Evolutionary conservation across 1,284 basidiomycete genomes (phyloP), one percentile per base, ranked within the genome.

Genomic region (Thelephora terrestris): DNA sequence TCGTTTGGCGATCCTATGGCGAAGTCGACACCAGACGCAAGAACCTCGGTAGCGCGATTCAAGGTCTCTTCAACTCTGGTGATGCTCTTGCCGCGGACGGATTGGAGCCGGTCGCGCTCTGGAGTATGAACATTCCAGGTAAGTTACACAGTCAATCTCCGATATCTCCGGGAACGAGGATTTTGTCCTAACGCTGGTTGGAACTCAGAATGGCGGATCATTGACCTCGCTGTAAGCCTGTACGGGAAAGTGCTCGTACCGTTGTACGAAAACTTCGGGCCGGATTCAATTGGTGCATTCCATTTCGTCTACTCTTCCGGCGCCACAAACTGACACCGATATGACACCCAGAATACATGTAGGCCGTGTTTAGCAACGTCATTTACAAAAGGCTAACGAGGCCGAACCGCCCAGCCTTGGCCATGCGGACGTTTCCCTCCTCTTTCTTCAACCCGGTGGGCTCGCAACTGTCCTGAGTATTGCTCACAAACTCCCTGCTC

Each of bases 241-340:
- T 95, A 94, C 62, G 73, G 75, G n/a, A 83, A 88, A 61, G 83
- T 93, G 32, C 74, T 80, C 17, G 89, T 94, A 49, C 85, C 83
- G 58, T 71, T 97, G 53, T 97, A 97, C 64, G 92, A 96, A 61
- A 95, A 92, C 0, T 71, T 96, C 42, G 94, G 94, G 4, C 82
- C 81, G 54, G 85, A 91, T 55, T 76, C 85, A 40, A 25, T 25
- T 25, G 39, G 39, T 42, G 25, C 6, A 18, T 42, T n/a, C 4
- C 10, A 21, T 21, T 12, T 6, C n/a, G 21, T 5, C 14, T 42
- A 12, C 12, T 32, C 29, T 6, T 14, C 29, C 9, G 5, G 9
- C 29, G 7, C 12, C 29, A 14, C 7, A 32, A 6, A 10, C 12
- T 32, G 12, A 32, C 7, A 6, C 29, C 29, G 14, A 6, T 32